A percentile compares a stretch with the other conserved stretches of the same genome.
These are phyloP conservation scores for Chrysoporthe austroafricana DNA, from an alignment of 2,329 filamentous ascomycete genomes.

Conservation along the genomic window DNA sequence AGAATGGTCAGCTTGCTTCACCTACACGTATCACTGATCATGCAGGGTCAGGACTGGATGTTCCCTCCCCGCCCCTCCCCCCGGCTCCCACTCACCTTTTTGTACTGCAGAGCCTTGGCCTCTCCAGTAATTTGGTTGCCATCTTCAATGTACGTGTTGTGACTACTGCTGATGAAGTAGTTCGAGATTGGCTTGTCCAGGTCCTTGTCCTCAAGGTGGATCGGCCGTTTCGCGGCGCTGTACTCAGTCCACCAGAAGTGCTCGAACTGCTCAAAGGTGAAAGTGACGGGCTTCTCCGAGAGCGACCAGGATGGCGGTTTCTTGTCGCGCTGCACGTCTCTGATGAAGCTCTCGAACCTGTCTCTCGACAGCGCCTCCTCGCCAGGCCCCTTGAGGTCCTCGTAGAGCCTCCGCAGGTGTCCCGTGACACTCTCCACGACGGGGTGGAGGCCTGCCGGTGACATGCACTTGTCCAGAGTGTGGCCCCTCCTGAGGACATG, in stretches of 20 bases:
- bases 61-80: no score
- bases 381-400: slow-evolving; percentile 13
- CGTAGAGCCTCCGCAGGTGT: slow-evolving; percentile 21
- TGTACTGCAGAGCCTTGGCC: slow-evolving; percentile 78
- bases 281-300: slow-evolving; percentile 42
- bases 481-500: slow-evolving; percentile 2
- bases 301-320: slow-evolving; percentile 29
- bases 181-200: slow-evolving; percentile 73
- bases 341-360: slow-evolving; percentile 16
- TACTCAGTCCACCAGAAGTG: slow-evolving; percentile 50
- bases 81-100: slow-evolving; percentile 43
- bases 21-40: background rate
- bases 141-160: slow-evolving; percentile 85
- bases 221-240: slow-evolving; percentile 47
- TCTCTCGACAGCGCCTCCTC: slow-evolving; percentile 17
- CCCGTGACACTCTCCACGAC: slow-evolving; percentile 11
- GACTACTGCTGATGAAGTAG: slow-evolving; percentile 93
- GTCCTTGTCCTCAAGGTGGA: slow-evolving; percentile 53
- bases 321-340: slow-evolving; percentile 8
- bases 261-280: slow-evolving; percentile 53
- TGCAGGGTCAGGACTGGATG: no score
- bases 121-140: slow-evolving; percentile 83
- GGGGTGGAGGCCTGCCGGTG: slow-evolving; percentile 5
- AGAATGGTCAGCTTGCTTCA: background rate
- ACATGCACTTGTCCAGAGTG: slow-evolving; percentile 10